Percentiles rank a stretch among this genome's conserved stretches.
Conservation (phyloP, 352 stramenopile species). For the Phytophthora pluvialis region DNA sequence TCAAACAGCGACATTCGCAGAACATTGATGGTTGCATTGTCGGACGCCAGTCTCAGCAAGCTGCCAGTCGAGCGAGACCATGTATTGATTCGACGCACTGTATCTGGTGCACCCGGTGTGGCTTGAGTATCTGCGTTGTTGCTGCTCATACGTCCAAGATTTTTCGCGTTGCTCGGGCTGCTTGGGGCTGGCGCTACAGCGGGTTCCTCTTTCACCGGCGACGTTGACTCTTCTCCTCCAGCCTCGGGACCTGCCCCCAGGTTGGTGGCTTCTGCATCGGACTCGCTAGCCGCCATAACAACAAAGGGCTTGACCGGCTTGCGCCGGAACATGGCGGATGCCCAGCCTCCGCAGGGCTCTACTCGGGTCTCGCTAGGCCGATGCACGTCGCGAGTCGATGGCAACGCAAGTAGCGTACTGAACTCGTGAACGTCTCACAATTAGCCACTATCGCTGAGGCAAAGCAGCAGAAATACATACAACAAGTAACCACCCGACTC, state of each 20-base stretch:
- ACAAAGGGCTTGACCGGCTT: slow-evolving; percentile 19
- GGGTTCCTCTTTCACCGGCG: neutral
- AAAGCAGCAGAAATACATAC: neutral
- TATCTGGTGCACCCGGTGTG: neutral
- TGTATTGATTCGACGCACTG: slow-evolving; percentile 14
- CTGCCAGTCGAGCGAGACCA: slow-evolving; percentile 26
- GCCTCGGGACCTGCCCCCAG: slow-evolving; percentile 13
- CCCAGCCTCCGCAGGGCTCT: neutral
- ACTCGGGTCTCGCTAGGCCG: neutral
- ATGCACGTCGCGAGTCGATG: too few species aligned
- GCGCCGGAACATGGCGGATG: slow-evolving; percentile 22
- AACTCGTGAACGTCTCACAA: neutral
- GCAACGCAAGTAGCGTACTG: too few species aligned
- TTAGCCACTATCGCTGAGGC: neutral
- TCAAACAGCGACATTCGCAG: slow-evolving; percentile 68
- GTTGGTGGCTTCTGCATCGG: slow-evolving; percentile 11
- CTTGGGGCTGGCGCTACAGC: neutral
- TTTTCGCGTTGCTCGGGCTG: neutral
- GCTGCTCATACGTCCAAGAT: slow-evolving; percentile 8
- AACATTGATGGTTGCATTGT: slow-evolving; percentile 56
- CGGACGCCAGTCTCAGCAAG: slow-evolving; percentile 17
- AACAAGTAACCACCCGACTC: slow-evolving; percentile 7
- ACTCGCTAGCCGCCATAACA: slow-evolving; percentile 12
- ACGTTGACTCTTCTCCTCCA: neutral
- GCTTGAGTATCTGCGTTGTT: slow-evolving; percentile 13